Conservation (phyloP, 257 asterid species). For the Coffea canephora region DNA sequence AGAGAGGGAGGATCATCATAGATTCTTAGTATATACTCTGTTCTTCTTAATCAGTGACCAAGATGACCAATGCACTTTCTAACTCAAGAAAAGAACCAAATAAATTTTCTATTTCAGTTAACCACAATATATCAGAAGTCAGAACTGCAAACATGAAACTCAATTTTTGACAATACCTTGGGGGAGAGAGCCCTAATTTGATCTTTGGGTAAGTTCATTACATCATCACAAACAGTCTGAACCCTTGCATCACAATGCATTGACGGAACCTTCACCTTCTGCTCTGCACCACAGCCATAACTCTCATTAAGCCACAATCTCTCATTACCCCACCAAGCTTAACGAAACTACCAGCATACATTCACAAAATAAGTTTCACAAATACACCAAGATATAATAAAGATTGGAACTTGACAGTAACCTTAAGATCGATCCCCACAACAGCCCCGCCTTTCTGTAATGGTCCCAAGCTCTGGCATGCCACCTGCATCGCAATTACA, state of each 20-base stretch:
- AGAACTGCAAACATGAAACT: not conserved
- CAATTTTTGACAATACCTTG: constrained; percentile 35
- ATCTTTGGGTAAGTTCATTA: constrained; percentile 49
- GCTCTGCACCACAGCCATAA: constrained; percentile 47
- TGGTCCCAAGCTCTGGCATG: constrained; percentile 84
- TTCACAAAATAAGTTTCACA: not conserved
- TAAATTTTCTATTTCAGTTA: not conserved
- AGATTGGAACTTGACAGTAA: not conserved
- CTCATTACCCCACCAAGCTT: not conserved
- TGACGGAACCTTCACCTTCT: constrained; percentile 90
- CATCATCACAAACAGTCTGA: constrained; percentile 73
- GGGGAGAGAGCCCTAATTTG: constrained; percentile 70
- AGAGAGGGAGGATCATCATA: no score
- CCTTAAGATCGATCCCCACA: constrained; percentile 83
- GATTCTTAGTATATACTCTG: no score
- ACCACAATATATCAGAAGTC: not conserved
- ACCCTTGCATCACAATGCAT: constrained; percentile 80
- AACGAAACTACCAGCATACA: not conserved
- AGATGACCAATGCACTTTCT: no score
- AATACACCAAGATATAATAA: not conserved
- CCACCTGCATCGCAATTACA: constrained; percentile 44
- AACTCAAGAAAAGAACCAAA: not conserved
- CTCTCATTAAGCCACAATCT: not conserved
- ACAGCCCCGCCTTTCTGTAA: constrained; percentile 65
- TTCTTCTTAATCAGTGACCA: no score